Conservation (phyloP, 1,139 yeast species). For the Geotrichum carabidarum region DNA sequence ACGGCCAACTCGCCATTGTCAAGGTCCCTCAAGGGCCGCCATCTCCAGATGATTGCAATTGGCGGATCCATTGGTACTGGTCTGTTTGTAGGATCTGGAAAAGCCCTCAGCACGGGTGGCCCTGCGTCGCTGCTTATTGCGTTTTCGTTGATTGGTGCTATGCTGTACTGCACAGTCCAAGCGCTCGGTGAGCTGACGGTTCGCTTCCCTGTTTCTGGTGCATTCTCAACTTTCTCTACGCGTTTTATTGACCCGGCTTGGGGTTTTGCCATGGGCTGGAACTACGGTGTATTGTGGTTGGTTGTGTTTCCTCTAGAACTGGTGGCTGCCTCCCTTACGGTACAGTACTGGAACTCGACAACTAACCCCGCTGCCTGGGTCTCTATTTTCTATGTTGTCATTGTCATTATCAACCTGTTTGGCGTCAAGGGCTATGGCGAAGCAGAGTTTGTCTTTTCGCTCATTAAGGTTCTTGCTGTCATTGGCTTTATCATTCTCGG, state of each 20-base stretch:
- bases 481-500: slow-evolving; percentile 61
- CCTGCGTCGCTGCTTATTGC: slow-evolving; percentile 76
- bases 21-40: slow-evolving; percentile 46
- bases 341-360: slow-evolving; percentile 58
- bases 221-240: slow-evolving; percentile 66
- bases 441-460: slow-evolving; percentile 58
- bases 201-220: slow-evolving; percentile 73
- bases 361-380: slow-evolving; percentile 61
- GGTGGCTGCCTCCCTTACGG: slow-evolving; percentile 70
- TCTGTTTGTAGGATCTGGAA: slow-evolving; percentile 69
- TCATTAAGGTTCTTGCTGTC: slow-evolving; percentile 54
- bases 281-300: slow-evolving; percentile 72
- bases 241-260: slow-evolving; percentile 68
- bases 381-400: slow-evolving; percentile 54
- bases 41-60: slow-evolving; percentile 65
- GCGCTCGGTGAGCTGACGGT: slow-evolving; percentile 85
- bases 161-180: slow-evolving; percentile 69
- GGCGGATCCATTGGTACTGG: slow-evolving; percentile 87
- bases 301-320: slow-evolving; percentile 69
- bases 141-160: slow-evolving; percentile 60
- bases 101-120: slow-evolving; percentile 64
- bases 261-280: slow-evolving; percentile 85
- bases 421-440: slow-evolving; percentile 72
- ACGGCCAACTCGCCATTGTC: slow-evolving; percentile 39
- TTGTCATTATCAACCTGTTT: slow-evolving; percentile 53